Evolutionary conservation across 2,329 filamentous ascomycete species (phyloP).

Genomic region (Colletotrichum tropicale): DNA sequence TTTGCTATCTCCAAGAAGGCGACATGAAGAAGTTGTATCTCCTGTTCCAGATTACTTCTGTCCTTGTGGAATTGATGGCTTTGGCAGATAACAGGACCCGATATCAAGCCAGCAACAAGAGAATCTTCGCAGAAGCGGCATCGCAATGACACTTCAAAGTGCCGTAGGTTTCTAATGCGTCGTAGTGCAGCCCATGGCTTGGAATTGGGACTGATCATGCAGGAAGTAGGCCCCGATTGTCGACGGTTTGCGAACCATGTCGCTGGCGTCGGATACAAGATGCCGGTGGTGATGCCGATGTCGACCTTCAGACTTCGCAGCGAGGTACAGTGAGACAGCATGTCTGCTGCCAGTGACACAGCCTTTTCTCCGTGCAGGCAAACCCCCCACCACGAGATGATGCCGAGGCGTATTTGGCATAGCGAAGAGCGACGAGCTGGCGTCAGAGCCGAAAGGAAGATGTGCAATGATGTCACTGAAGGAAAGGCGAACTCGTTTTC

Average conservation of each 20-base stretch:
- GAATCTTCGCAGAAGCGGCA: not conserved
- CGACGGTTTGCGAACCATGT: not conserved
- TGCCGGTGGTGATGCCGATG: not conserved
- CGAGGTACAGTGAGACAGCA: not conserved
- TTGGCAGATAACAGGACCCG: not conserved
- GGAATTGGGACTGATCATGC: not conserved
- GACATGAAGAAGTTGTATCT: not conserved
- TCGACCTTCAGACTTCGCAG: not conserved
- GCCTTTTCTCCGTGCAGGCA: not conserved
- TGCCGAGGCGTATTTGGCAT: not conserved
- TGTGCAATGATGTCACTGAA: not conserved
- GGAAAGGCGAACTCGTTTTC: not conserved
- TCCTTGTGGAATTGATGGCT: not conserved
- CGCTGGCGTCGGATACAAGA: not conserved
- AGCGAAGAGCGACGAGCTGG: not conserved
- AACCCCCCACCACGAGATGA: not conserved
- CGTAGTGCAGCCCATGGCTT: not conserved
- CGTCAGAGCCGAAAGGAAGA: not conserved
- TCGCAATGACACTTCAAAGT: not conserved
- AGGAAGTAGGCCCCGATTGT: not conserved
- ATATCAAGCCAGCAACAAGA: not conserved
- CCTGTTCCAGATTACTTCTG: not conserved
- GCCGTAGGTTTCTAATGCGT: not conserved
- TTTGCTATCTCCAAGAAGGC: not conserved
- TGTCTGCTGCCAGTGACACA: not conserved